Evolutionary conservation across 2,329 filamentous ascomycete species (phyloP).

Genomic region (Talaromyces sp.): DNA sequence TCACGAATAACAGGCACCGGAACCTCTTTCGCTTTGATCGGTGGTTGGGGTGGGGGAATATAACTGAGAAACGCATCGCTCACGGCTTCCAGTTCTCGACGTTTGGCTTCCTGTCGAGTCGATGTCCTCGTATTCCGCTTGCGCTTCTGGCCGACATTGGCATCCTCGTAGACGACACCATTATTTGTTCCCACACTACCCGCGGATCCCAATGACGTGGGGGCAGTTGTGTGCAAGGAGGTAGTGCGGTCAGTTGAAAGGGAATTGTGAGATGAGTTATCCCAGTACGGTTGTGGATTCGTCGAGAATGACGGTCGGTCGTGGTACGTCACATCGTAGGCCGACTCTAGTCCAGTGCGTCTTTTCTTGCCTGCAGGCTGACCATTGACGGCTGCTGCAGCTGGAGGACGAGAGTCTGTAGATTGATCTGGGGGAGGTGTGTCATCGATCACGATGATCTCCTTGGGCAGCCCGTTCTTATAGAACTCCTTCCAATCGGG

Average conservation of each 20-base stretch:
- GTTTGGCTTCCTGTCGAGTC: slow-evolving; percentile 75
- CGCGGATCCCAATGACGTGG: slow-evolving; percentile 75
- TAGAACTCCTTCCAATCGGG: slow-evolving; percentile 80
- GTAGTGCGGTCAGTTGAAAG: slow-evolving; percentile 79
- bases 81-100: slow-evolving; percentile 66
- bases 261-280: slow-evolving; percentile 64
- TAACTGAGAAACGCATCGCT: slow-evolving; percentile 74
- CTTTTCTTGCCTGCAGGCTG: slow-evolving; percentile 64
- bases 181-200: slow-evolving; percentile 50
- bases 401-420: slow-evolving; percentile 25
- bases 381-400: slow-evolving; percentile 28
- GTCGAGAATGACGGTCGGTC: slow-evolving; percentile 68
- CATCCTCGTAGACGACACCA: slow-evolving; percentile 62
- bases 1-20: slow-evolving; percentile 58
- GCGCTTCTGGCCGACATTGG: slow-evolving; percentile 76
- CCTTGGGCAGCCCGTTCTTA: slow-evolving; percentile 75
- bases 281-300: slow-evolving; percentile 65
- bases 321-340: slow-evolving; percentile 70
- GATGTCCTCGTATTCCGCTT: slow-evolving; percentile 79
- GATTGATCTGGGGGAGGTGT: slow-evolving; percentile 52
- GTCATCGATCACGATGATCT: slow-evolving; percentile 77
- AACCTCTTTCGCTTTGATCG: slow-evolving; percentile 84
- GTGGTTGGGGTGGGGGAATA: slow-evolving; percentile 78
- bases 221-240: slow-evolving; percentile 80
- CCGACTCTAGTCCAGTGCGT: slow-evolving; percentile 60